Percentiles rank a stretch among this genome's conserved stretches.
Conservation (phyloP, 2,329 filamentous ascomycete genomes). For the Bisporella sp. region DNA sequence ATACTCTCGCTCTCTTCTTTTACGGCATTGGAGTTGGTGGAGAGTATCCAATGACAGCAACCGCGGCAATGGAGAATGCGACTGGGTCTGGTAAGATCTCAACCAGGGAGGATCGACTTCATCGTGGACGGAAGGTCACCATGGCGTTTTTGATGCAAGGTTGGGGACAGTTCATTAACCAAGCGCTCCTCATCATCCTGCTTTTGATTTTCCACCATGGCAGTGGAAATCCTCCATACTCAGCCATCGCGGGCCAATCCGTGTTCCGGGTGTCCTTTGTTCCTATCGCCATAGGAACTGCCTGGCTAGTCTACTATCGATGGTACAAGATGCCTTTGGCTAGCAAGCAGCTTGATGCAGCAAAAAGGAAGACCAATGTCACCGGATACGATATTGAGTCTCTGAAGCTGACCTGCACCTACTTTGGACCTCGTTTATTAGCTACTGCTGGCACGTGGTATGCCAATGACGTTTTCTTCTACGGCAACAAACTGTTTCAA, state of each 20-base stretch:
- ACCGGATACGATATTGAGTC: constrained; percentile 91
- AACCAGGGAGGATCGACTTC: constrained; percentile 85
- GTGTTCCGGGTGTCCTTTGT: constrained; percentile 91
- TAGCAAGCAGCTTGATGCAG: constrained; percentile 70
- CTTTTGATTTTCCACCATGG: constrained; percentile 79
- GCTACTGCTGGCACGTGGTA: constrained; percentile 90
- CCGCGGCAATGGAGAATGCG: constrained; percentile 87
- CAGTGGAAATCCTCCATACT: constrained; percentile 61
- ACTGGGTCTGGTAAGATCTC: constrained; percentile 81
- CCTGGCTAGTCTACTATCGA: constrained; percentile 96
- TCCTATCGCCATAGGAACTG: constrained; percentile 80
- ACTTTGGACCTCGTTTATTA: constrained; percentile 81
- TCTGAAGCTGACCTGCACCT: constrained; percentile 66
- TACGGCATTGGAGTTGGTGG: constrained; percentile 73
- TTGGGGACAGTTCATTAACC: constrained; percentile 95
- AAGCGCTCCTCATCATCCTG: constrained; percentile 78
- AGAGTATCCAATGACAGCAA: constrained; percentile 95
- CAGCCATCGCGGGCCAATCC: constrained; percentile 71
- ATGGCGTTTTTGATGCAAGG: constrained; percentile 97
- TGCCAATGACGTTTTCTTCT: constrained; percentile 97
- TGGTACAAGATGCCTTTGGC: constrained; percentile 90
- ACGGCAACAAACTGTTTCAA: constrained; percentile 98
- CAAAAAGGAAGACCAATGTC: constrained; percentile 80
- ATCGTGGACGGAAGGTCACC: constrained; percentile 92
- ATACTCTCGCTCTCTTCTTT: constrained; percentile 91